Conservation (phyloP, 306 rosid genomes). For the Cotoneaster glaucophyllus region DNA sequence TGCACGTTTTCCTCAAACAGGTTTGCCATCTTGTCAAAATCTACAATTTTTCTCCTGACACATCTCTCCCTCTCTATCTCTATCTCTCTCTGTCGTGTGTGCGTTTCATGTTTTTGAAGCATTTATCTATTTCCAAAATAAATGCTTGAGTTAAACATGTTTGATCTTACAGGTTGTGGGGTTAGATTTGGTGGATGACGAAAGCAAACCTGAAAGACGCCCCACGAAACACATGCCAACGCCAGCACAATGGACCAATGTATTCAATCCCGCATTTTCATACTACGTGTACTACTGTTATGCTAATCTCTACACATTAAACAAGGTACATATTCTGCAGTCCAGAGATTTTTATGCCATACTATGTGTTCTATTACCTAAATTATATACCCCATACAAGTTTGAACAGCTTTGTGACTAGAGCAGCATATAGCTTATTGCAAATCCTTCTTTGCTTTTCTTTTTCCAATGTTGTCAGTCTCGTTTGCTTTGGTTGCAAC, state of each 20-base stretch:
- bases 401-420: background rate
- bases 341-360: background rate
- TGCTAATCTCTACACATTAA: conserved; percentile 85
- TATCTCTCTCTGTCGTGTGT: background rate
- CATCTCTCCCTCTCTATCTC: background rate
- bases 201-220: conserved; percentile 96
- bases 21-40: conserved; percentile 22
- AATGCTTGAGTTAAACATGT: background rate
- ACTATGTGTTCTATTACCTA: background rate
- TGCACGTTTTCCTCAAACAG: conserved; percentile 94
- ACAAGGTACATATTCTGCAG: conserved; percentile 56
- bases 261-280: conserved; percentile 92
- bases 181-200: conserved; percentile 93
- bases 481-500: background rate
- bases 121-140: background rate
- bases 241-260: conserved; percentile 93
- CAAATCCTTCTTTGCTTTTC: background rate
- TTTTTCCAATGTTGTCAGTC: background rate
- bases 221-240: conserved; percentile 99
- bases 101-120: background rate
- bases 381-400: background rate
- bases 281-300: conserved; percentile 93
- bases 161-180: conserved; percentile 72
- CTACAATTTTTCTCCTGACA: background rate
- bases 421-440: background rate